Conservation (phyloP, 441 rosid species). For the Populus hybrid region DNA sequence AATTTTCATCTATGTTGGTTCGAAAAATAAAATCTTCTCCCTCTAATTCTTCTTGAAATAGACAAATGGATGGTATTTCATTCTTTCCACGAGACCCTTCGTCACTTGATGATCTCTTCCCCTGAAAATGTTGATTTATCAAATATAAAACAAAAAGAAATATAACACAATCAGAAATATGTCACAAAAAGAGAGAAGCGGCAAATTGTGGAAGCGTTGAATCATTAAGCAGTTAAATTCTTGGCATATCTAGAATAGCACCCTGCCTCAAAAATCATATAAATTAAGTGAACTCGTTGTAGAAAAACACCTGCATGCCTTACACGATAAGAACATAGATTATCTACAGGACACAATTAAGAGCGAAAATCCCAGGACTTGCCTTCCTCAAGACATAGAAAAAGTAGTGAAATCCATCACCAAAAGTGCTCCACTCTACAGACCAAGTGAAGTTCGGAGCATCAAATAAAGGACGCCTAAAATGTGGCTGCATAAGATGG, state of each 20-base stretch:
- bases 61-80: conserved; percentile 34
- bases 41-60: conserved; percentile 82
- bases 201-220: too few relatives aligned
- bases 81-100: conserved; percentile 26
- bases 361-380: conserved; percentile 8
- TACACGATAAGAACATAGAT: background rate
- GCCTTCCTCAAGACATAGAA: conserved; percentile 86
- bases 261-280: background rate
- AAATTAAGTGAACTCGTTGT: too few relatives aligned
- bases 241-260: background rate
- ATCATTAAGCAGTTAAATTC: background rate
- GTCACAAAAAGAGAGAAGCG: too few relatives aligned
- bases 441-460: conserved; percentile 79
- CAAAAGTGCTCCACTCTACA: conserved; percentile 76
- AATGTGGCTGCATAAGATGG: conserved; percentile 67
- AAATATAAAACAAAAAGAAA: too few relatives aligned
- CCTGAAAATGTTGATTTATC: conserved; percentile 39
- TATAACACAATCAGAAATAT: too few relatives aligned
- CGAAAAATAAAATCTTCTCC: conserved; percentile 81
- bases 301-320: background rate
- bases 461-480: conserved; percentile 71
- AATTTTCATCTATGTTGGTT: conserved; percentile 44
- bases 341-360: background rate
- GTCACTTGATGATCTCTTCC: conserved; percentile 40
- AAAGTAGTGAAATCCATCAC: conserved; percentile 88